Evolutionary conservation across 1,139 yeast genomes (phyloP), one percentile per base, ranked within the genome.

Genomic region (Groenewaldozyma sp.): DNA sequence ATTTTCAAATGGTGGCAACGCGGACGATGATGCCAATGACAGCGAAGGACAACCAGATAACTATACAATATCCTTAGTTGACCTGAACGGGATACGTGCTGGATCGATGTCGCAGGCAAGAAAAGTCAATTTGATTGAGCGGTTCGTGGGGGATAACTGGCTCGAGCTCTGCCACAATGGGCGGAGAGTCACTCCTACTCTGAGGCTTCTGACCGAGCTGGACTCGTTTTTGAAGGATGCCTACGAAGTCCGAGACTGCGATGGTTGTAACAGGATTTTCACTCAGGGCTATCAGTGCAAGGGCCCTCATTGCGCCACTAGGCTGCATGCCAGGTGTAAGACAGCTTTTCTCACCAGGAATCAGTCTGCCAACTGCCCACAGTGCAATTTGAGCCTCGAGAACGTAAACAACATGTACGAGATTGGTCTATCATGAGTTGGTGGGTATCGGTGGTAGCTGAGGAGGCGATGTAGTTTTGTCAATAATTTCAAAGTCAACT

Each of bases 401-500:
- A n/a, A 14, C 18, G 35, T 16, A n/a, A 14, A 14, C 17, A 18
- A 29, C 18, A n/a, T 29, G 5, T 29, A 16, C 13, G 9, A 11
- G 4, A 21, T 29, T 10, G 33, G 33, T 18, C 27, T 28, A 18
- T 18, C n/a, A 29, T 22, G 26, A 22, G 11, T 22, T 22, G 17
- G 22, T 29, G 17, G 33, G 17, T 9, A 29, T 11, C 18, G 18
- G 20, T 16, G 33, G 33, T 18, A 29, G 22, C 11, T 29, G 33
- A 5, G 33, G 33, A 9, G 33, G 33, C 11, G 13, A 16, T 10
- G 33, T 29, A 16, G 18, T 13, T 29, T 14, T 13, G 17, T 47
- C 50, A 20, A 37, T 58, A 46, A 72, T 71, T 42, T 73, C 78
- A 32, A 77, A 83, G 45, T 83, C 93, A 0, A 86, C 74, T 59